A percentile compares a stretch with the other conserved stretches of the same genome.
Evolutionary conservation across 495 filamentous ascomycete species (phyloP).

Genomic region (Aspergillus panamensis): DNA sequence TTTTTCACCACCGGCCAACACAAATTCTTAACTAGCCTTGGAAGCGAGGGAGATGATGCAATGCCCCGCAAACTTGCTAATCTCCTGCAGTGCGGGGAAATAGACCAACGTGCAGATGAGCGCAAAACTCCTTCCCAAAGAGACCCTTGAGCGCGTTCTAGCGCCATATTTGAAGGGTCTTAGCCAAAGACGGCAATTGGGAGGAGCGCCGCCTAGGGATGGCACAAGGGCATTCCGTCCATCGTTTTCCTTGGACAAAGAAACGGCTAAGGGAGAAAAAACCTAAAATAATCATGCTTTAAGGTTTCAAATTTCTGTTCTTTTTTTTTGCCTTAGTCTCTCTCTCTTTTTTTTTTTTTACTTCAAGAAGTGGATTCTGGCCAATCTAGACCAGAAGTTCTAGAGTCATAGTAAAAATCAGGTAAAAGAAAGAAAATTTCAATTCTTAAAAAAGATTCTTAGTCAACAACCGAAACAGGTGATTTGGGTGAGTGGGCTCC

Average conservation of each 20-base stretch:
- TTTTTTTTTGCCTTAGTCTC: conserved; percentile 2
- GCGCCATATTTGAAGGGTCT: not conserved
- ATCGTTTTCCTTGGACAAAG: conserved; percentile 6
- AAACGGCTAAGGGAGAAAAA: too few species aligned
- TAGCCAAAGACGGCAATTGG: conserved; percentile 16
- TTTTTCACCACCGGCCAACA: conserved; percentile 4
- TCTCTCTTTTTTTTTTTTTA: not conserved
- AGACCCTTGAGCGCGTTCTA: conserved; percentile 8
- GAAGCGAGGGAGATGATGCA: conserved; percentile 15
- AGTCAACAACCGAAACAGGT: conserved; percentile 9
- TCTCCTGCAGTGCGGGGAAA: conserved; percentile 21
- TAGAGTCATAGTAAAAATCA: conserved; percentile 9
- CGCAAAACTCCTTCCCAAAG: conserved; percentile 2
- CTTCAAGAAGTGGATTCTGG: not conserved
- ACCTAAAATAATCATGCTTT: not conserved
- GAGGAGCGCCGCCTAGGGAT: conserved; percentile 1
- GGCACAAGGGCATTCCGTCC: not conserved
- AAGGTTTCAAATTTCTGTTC: not conserved
- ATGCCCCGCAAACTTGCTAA: conserved; percentile 18
- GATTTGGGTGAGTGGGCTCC: conserved; percentile 17
- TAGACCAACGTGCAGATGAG: conserved; percentile 9
- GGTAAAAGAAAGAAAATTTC: conserved; percentile 9
- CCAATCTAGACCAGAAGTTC: conserved; percentile 6
- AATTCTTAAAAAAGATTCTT: not conserved
- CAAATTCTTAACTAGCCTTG: not conserved